phyloP scores from a whole-genome alignment of 345 rosid genomes.

The Eucalyptus melliodora region DNA sequence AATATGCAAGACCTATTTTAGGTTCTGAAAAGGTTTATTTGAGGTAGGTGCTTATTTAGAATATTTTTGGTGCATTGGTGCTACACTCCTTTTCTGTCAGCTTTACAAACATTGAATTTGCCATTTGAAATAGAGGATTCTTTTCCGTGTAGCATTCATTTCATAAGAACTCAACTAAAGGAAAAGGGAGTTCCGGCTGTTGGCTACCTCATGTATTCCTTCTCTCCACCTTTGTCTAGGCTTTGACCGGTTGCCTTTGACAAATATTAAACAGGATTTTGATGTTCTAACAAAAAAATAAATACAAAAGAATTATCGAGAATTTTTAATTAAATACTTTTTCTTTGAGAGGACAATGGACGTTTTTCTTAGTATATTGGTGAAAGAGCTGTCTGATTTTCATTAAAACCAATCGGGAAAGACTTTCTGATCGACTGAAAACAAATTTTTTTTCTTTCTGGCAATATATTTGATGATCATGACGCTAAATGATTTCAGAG shows the following conservation, averaged over 20 bases:
- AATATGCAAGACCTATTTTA: background rate
- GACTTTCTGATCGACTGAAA: background rate
- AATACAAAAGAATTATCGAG: background rate
- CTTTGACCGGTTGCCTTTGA: background rate
- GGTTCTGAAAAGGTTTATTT: background rate
- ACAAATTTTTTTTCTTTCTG: background rate
- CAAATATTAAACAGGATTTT: background rate
- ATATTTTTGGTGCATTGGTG: background rate
- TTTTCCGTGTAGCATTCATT: background rate
- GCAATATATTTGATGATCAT: background rate
- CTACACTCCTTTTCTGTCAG: background rate
- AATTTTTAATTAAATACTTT: background rate
- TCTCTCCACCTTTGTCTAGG: background rate
- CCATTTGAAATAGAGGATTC: background rate
- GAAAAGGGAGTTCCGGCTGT: background rate
- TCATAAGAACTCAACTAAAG: background rate
- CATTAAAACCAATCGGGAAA: background rate
- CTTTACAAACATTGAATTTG: background rate
- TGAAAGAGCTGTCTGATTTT: background rate
- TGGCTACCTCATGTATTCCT: background rate
- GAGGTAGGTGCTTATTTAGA: background rate
- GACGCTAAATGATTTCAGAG: conserved; percentile 27
- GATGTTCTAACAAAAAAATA: background rate
- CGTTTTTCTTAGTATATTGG: background rate
- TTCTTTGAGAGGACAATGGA: background rate